Conservation (phyloP, 805 yeast species). For the Suhomyces xylopsoci region DNA sequence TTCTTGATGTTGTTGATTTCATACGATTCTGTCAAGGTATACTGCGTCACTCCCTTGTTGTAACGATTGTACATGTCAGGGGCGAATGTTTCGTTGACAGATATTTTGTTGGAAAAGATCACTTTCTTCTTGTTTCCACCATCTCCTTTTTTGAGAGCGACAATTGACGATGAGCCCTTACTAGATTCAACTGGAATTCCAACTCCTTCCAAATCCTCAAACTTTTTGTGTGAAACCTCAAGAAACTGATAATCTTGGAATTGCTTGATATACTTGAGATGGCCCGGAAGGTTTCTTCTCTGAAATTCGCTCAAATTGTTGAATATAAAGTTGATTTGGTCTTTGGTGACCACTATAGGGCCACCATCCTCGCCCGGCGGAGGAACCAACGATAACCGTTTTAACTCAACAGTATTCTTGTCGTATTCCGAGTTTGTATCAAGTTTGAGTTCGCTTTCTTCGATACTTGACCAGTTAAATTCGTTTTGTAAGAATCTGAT, state of each 20-base stretch:
- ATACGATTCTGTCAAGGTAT: slow-evolving; percentile 47
- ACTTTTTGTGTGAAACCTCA: slow-evolving; percentile 28
- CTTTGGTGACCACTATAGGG: slow-evolving; percentile 20
- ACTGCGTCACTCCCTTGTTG: slow-evolving; percentile 51
- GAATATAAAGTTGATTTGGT: slow-evolving; percentile 25
- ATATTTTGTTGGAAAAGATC: slow-evolving; percentile 45
- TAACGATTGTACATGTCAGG: slow-evolving; percentile 52
- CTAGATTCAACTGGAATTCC: not conserved
- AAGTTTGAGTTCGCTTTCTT: slow-evolving; percentile 5
- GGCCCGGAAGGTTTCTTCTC: slow-evolving; percentile 27
- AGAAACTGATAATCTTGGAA: slow-evolving; percentile 32
- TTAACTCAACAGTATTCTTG: not conserved
- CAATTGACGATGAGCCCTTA: slow-evolving; percentile 1
- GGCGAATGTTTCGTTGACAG: slow-evolving; percentile 52
- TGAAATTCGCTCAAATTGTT: slow-evolving; percentile 20
- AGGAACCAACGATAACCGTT: slow-evolving; percentile 1
- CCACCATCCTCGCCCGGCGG: slow-evolving; percentile 8
- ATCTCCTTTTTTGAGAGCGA: not conserved
- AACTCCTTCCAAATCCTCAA: slow-evolving; percentile 21
- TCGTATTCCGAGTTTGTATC: not conserved
- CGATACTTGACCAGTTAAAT: slow-evolving; percentile 19
- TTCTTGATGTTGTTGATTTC: slow-evolving; percentile 54
- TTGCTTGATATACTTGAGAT: slow-evolving; percentile 34
- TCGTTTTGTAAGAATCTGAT: slow-evolving; percentile 26
- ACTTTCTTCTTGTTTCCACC: slow-evolving; percentile 25